Evolutionary conservation across 345 rosid species (phyloP).

Genomic region (Geranium brycei): DNA sequence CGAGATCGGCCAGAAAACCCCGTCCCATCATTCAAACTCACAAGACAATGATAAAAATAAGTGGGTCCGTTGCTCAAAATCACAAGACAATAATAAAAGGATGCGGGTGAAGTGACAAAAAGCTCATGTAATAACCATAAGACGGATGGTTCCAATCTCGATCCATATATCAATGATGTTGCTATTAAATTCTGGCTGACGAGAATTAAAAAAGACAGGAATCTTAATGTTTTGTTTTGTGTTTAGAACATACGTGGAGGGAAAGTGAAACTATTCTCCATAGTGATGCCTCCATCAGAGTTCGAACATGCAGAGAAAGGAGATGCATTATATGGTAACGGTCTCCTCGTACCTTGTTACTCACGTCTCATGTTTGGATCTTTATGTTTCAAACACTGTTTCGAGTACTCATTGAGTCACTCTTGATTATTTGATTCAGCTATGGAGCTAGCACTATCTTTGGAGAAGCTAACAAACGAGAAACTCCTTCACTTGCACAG

Average conservation of each 20-base stretch:
- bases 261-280: constrained; percentile 52
- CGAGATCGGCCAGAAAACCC: too few species aligned
- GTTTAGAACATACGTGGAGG: constrained; percentile 72
- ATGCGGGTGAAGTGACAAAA: too few species aligned
- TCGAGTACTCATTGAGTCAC: background rate
- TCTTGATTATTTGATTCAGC: constrained; percentile 17
- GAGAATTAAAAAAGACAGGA: too few species aligned
- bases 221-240: background rate
- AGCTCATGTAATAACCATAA: too few species aligned
- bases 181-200: too few species aligned
- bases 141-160: too few species aligned
- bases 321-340: constrained; percentile 52
- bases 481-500: constrained; percentile 31
- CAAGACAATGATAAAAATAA: too few species aligned
- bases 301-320: constrained; percentile 65
- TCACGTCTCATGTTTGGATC: background rate
- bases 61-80: too few species aligned
- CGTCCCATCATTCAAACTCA: too few species aligned
- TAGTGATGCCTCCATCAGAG: constrained; percentile 47
- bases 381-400: background rate
- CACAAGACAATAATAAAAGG: too few species aligned
- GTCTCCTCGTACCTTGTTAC: background rate
- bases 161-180: too few species aligned
- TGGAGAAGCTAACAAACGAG: constrained; percentile 40
- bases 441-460: constrained; percentile 36